Evolutionary conservation across 129 eudicot genomes (phyloP).

Genomic region (Apium graveolens): DNA sequence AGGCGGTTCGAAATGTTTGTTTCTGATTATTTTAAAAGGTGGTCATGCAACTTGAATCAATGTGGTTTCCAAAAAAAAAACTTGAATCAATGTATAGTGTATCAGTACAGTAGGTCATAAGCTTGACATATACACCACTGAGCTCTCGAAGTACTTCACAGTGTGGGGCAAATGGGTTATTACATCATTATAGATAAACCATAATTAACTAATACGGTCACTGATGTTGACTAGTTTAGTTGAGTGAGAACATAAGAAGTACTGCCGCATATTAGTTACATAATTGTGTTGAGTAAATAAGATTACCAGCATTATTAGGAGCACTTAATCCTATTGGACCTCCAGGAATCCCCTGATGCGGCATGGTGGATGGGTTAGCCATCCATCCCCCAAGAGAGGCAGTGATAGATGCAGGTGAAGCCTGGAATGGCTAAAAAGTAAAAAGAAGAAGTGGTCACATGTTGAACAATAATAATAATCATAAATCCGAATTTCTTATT

Average conservation of each 20-base stretch:
- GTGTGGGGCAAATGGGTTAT: background rate
- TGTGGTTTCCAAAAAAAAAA: no score
- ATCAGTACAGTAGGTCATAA: background rate
- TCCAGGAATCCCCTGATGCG: conserved; percentile 40
- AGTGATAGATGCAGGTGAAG: conserved; percentile 27
- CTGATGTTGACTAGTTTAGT: no score
- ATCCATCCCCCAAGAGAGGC: conserved; percentile 53
- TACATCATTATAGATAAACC: background rate
- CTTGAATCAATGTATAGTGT: background rate
- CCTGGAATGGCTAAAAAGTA: conserved; percentile 37
- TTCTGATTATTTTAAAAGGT: background rate
- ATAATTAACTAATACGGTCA: background rate
- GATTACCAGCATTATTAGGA: conserved; percentile 28
- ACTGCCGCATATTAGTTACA: background rate
- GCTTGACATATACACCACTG: background rate
- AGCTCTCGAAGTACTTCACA: background rate
- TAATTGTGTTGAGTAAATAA: background rate
- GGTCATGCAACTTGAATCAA: no score
- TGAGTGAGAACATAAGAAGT: background rate
- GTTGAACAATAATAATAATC: background rate
- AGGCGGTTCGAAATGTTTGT: background rate
- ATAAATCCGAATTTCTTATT: background rate
- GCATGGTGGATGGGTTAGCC: conserved; percentile 32
- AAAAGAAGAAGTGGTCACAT: background rate
- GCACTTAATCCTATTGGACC: conserved; percentile 37